These are phyloP conservation scores for Dictyostelium firmibasis DNA, from an alignment of 78 protist species.

Conservation along the genomic window DNA sequence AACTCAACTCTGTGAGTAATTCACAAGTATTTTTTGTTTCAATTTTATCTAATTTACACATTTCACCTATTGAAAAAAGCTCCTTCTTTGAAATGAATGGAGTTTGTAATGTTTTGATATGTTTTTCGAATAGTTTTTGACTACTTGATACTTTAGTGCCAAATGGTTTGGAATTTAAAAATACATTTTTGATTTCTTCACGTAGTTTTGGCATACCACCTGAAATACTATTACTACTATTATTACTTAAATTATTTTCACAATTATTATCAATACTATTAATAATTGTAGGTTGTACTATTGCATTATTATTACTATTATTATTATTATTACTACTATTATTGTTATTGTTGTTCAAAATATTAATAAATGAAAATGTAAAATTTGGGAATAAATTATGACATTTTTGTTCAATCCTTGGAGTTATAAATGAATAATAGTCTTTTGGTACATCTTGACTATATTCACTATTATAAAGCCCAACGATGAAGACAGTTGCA, in stretches of 20 bases:
- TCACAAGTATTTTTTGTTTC: slow-evolving; percentile 30
- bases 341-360: neutral
- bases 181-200: slow-evolving; percentile 39
- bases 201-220: neutral
- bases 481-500: slow-evolving; percentile 29
- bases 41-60: slow-evolving; percentile 56
- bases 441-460: slow-evolving; percentile 37
- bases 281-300: neutral
- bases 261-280: neutral
- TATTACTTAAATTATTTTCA: neutral
- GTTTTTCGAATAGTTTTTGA: slow-evolving; percentile 54
- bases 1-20: slow-evolving; percentile 21
- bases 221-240: neutral
- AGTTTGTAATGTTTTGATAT: slow-evolving; percentile 37
- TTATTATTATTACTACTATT: neutral
- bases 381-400: slow-evolving; percentile 11
- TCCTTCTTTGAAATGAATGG: slow-evolving; percentile 56
- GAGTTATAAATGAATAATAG: neutral
- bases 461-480: slow-evolving; percentile 7
- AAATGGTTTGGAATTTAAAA: slow-evolving; percentile 16
- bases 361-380: slow-evolving; percentile 12
- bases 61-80: slow-evolving; percentile 32
- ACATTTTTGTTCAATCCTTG: slow-evolving; percentile 49
- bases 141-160: slow-evolving; percentile 20
- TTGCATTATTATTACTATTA: neutral